Percentiles rank a stretch among this genome's conserved stretches.
Evolutionary conservation across 129 eudicot species (phyloP).

Genomic region (Flaveria ramosissima): DNA sequence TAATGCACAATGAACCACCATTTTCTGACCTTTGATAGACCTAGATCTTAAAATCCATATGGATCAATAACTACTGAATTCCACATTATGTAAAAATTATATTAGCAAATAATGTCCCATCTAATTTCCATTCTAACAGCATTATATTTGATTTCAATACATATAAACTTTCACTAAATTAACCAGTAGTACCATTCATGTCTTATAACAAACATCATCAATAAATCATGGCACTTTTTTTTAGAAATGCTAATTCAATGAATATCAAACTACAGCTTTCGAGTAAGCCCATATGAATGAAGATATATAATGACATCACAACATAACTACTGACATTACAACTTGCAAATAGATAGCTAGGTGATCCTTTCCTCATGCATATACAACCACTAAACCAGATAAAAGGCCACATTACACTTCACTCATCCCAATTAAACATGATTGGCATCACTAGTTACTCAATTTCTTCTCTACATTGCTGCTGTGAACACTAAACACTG

Average conservation of each 20-base stretch:
- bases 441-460: neutral
- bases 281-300: neutral
- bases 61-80: constrained; percentile 1
- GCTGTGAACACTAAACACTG: neutral
- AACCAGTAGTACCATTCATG: constrained; percentile 1
- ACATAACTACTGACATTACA: constrained; percentile 1
- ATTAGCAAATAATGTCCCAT: constrained; percentile 4
- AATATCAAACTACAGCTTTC: constrained; percentile 17
- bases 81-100: neutral
- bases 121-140: neutral
- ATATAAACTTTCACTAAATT: constrained; percentile 8
- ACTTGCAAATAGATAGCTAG: constrained; percentile 17
- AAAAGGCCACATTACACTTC: neutral
- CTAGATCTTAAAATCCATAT: constrained; percentile 16
- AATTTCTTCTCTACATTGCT: constrained; percentile 22
- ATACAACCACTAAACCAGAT: constrained; percentile 5
- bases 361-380: constrained; percentile 22
- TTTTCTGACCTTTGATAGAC: constrained; percentile 8
- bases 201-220: neutral
- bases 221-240: constrained; percentile 7
- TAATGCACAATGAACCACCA: constrained; percentile 16
- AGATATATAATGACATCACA: no score
- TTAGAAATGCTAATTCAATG: neutral
- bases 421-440: neutral
- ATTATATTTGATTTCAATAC: neutral